These are phyloP conservation scores for Pseudocercospora ulei DNA, from an alignment of 2,329 filamentous ascomycete species.

Conservation along the genomic window DNA sequence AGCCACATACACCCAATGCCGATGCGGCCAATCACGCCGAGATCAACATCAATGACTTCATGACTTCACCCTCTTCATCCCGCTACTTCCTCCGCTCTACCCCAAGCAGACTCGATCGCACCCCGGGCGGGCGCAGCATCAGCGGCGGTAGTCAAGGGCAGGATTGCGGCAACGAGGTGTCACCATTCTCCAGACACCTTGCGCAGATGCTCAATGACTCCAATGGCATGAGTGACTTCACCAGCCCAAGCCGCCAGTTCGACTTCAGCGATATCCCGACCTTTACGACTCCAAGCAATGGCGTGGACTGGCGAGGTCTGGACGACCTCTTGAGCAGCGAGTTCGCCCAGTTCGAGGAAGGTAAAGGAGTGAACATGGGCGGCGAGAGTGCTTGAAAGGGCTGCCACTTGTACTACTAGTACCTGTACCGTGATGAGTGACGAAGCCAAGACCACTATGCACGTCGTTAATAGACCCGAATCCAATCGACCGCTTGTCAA, in stretches of 20 bases:
- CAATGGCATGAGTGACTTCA: slow-evolving; percentile 24
- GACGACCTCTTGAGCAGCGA: slow-evolving; percentile 30
- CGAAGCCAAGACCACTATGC: too few species aligned
- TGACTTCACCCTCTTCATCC: slow-evolving; percentile 31
- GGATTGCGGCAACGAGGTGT: slow-evolving; percentile 33
- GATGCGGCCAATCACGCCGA: slow-evolving; percentile 26
- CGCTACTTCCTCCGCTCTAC: slow-evolving; percentile 36
- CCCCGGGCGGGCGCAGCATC: slow-evolving; percentile 26
- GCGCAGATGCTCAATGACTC: slow-evolving; percentile 53
- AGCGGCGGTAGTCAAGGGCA: slow-evolving; percentile 17
- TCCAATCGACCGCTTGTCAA: background rate
- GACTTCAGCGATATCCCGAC: slow-evolving; percentile 33
- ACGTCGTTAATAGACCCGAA: background rate
- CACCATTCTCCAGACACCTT: slow-evolving; percentile 55
- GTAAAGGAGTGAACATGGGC: background rate
- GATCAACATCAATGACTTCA: slow-evolving; percentile 31
- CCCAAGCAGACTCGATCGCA: slow-evolving; percentile 34
- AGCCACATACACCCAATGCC: slow-evolving; percentile 27
- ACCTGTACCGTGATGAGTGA: too few species aligned
- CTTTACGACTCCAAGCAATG: slow-evolving; percentile 29
- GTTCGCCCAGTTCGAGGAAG: slow-evolving; percentile 20
- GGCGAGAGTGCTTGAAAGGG: too few species aligned
- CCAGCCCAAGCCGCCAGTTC: slow-evolving; percentile 27
- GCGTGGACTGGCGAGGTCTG: slow-evolving; percentile 28
- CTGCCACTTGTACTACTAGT: too few species aligned